Evolutionary conservation across 331 rosid species (phyloP).

Genomic region (Spiraea crenata): DNA sequence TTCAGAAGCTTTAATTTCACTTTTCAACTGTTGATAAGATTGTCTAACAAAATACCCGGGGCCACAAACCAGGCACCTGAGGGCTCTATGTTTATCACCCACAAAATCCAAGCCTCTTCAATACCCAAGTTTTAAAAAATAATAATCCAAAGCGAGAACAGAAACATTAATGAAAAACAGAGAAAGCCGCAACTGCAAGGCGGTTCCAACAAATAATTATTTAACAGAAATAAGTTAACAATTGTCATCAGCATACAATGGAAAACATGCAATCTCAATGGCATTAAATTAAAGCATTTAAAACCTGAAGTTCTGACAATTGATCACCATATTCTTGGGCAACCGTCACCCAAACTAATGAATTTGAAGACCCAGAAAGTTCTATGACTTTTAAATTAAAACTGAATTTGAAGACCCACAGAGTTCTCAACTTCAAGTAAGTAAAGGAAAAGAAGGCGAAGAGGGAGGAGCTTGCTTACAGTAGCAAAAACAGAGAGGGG

Average conservation of each 20-base stretch:
- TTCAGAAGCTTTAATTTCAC: not conserved
- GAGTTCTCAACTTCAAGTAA: too few relatives aligned
- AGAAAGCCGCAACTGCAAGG: not conserved
- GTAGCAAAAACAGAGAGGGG: too few relatives aligned
- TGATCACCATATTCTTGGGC: slow-evolving; percentile 98
- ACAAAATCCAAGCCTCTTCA: not conserved
- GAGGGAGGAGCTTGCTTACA: too few relatives aligned
- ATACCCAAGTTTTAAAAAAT: not conserved
- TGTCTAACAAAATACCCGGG: not conserved
- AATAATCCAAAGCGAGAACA: not conserved
- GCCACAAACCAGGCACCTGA: not conserved
- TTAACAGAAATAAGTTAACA: not conserved
- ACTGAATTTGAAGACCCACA: too few relatives aligned
- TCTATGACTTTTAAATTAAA: too few relatives aligned
- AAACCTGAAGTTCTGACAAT: slow-evolving; percentile 96
- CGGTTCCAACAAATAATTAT: not conserved
- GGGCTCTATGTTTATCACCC: not conserved
- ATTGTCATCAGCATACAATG: not conserved
- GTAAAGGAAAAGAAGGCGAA: too few relatives aligned
- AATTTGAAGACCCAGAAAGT: too few relatives aligned
- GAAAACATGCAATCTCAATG: not conserved
- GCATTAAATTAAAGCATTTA: slow-evolving; percentile 11
- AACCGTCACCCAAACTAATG: too few relatives aligned
- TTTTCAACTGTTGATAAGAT: not conserved
- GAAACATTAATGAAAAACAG: not conserved